Evolutionary conservation across 225 moss, liverwort and hornwort species (phyloP).

Genomic region (Straminergon stramineum): DNA sequence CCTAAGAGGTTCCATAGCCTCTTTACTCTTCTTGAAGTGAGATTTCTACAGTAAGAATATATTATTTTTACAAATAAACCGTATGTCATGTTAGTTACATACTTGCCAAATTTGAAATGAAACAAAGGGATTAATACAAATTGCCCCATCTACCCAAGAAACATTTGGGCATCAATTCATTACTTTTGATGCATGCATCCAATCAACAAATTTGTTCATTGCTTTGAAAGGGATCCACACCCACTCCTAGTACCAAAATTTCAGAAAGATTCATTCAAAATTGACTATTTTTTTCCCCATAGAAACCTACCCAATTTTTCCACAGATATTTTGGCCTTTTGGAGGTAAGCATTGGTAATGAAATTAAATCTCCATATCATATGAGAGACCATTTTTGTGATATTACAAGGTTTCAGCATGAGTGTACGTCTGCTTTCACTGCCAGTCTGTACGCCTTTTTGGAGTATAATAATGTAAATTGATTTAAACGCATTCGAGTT

Average conservation of each 20-base stretch:
- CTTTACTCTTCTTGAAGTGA: background rate
- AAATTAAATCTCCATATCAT: background rate
- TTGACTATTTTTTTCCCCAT: no score
- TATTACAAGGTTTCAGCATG: background rate
- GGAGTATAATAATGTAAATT: background rate
- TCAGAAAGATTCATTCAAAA: no score
- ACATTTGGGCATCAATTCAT: background rate
- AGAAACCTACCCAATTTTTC: no score
- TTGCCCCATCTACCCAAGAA: background rate
- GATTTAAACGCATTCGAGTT: background rate
- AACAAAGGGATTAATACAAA: background rate
- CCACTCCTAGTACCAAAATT: no score
- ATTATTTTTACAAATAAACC: background rate
- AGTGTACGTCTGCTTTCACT: background rate
- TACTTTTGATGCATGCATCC: no score
- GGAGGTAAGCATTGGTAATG: background rate
- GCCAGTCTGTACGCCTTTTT: background rate
- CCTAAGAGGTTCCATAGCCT: background rate
- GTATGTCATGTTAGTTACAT: no score
- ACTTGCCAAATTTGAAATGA: background rate
- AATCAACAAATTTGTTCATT: no score
- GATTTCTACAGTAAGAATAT: rapidly evolving
- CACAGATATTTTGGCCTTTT: background rate
- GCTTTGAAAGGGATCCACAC: background rate
- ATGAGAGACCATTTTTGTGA: background rate